Evolutionary conservation across 805 yeast genomes (phyloP).

Genomic region (Kodamaea kaohsiungensis): DNA sequence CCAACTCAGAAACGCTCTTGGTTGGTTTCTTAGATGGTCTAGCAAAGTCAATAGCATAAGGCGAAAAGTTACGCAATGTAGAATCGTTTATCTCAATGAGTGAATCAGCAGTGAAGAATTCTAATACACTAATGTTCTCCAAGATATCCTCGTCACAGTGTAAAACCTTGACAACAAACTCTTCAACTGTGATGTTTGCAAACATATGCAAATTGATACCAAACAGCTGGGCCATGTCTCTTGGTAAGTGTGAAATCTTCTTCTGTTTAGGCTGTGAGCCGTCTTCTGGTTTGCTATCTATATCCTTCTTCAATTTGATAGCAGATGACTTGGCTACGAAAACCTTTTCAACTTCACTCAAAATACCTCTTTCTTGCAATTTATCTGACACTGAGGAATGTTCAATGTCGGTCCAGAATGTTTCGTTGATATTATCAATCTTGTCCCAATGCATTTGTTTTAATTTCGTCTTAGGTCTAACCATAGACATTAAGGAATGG

Average conservation of each 20-base stretch:
- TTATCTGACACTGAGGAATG: slow-evolving; percentile 61
- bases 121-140: slow-evolving; percentile 71
- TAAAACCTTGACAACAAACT: slow-evolving; percentile 68
- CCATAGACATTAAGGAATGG: slow-evolving; percentile 3
- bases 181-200: slow-evolving; percentile 59
- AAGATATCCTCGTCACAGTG: slow-evolving; percentile 75
- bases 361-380: slow-evolving; percentile 72
- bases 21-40: slow-evolving; percentile 47
- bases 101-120: slow-evolving; percentile 76
- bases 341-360: slow-evolving; percentile 79
- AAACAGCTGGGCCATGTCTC: slow-evolving; percentile 91
- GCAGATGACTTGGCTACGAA: slow-evolving; percentile 77
- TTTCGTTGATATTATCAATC: slow-evolving; percentile 76
- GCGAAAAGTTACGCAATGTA: slow-evolving; percentile 69
- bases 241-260: slow-evolving; percentile 68
- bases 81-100: slow-evolving; percentile 74
- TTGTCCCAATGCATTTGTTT: slow-evolving; percentile 98
- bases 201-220: slow-evolving; percentile 89
- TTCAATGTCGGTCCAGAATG: slow-evolving; percentile 79
- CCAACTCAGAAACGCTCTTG: slow-evolving; percentile 73
- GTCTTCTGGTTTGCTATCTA: slow-evolving; percentile 8
- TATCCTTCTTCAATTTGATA: slow-evolving; percentile 37
- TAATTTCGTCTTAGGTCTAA: slow-evolving; percentile 68
- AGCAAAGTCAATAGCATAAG: slow-evolving; percentile 74
- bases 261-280: slow-evolving; percentile 27